A percentile compares a stretch with the other conserved stretches of the same genome.
phyloP scores from a whole-genome alignment of 2,329 filamentous ascomycete species.

The Aspergillus fijiensis region DNA sequence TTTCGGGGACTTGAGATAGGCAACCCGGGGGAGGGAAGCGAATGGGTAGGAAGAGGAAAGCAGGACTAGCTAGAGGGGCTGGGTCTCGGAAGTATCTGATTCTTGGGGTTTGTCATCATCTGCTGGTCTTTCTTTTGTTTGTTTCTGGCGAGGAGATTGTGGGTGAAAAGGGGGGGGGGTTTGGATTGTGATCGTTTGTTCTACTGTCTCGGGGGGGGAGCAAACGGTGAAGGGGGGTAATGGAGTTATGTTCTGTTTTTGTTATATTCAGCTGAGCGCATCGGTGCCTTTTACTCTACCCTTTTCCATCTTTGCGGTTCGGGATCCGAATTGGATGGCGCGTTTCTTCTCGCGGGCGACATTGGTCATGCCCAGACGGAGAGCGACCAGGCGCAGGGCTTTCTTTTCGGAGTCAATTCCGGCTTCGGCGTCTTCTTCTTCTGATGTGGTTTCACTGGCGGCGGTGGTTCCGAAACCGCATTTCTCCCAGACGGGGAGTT shows the following conservation, averaged over 20 bases:
- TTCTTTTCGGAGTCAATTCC: conserved; percentile 75
- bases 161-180: neutral
- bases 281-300: conserved; percentile 67
- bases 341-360: conserved; percentile 89
- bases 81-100: conserved; percentile 46
- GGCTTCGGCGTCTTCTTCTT: neutral
- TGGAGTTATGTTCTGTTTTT: neutral
- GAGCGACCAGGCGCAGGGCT: conserved; percentile 73
- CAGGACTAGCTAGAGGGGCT: conserved; percentile 5
- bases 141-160: neutral
- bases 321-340: conserved; percentile 80
- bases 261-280: conserved; percentile 36
- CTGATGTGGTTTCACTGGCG: conserved; percentile 18
- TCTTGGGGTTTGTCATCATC: conserved; percentile 40
- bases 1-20: neutral
- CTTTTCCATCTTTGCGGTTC: conserved; percentile 78
- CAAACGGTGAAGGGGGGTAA: neutral
- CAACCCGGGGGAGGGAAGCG: neutral
- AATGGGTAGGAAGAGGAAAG: conserved; percentile 4
- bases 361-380: conserved; percentile 66
- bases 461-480: conserved; percentile 73
- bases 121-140: conserved; percentile 23
- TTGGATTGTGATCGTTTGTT: neutral
- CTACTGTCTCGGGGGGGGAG: neutral
- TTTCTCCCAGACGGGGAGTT: conserved; percentile 74